These are phyloP conservation scores for Corylus americana DNA, from an alignment of 306 rosid species.

Conservation along the genomic window DNA sequence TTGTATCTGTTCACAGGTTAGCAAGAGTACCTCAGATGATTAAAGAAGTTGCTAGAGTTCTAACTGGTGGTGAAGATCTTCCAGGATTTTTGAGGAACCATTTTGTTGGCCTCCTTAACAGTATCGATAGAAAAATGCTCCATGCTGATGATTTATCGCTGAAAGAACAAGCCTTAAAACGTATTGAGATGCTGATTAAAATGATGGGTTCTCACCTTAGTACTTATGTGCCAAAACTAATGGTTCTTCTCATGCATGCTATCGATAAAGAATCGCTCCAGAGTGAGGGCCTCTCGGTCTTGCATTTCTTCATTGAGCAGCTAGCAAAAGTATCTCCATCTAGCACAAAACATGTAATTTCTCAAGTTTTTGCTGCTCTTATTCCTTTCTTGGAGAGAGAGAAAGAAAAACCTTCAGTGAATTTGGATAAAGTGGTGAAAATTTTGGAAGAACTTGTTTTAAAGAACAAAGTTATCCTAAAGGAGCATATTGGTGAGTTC, in stretches of 20 bases:
- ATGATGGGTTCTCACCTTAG: constrained; percentile 90
- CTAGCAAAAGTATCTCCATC: constrained; percentile 71
- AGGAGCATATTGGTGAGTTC: constrained; percentile 71
- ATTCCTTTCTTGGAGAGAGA: constrained; percentile 90
- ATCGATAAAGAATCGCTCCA: constrained; percentile 65
- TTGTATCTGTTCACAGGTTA: constrained; percentile 58
- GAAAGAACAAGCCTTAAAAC: constrained; percentile 79
- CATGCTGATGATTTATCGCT: constrained; percentile 72
- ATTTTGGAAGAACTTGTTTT: constrained; percentile 82
- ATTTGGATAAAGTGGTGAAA: constrained; percentile 75
- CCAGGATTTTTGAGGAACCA: constrained; percentile 83
- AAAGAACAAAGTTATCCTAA: constrained; percentile 59
- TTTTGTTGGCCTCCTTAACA: constrained; percentile 89
- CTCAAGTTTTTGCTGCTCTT: constrained; percentile 93
- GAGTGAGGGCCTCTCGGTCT: constrained; percentile 79
- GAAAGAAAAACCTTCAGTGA: constrained; percentile 57
- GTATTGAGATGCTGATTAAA: constrained; percentile 83
- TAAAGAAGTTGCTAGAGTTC: constrained; percentile 82
- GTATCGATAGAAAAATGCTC: constrained; percentile 90
- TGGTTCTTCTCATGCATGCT: constrained; percentile 96
- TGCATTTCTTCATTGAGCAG: constrained; percentile 79
- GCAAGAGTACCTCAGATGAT: constrained; percentile 82
- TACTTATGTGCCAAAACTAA: constrained; percentile 87
- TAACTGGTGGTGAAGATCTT: constrained; percentile 84
- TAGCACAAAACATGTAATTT: constrained; percentile 84